A percentile compares a stretch with the other conserved stretches of the same genome.
Evolutionary conservation across 192 early-diverging fungal species (phyloP).

Genomic region (Backusella mclennaniae): DNA sequence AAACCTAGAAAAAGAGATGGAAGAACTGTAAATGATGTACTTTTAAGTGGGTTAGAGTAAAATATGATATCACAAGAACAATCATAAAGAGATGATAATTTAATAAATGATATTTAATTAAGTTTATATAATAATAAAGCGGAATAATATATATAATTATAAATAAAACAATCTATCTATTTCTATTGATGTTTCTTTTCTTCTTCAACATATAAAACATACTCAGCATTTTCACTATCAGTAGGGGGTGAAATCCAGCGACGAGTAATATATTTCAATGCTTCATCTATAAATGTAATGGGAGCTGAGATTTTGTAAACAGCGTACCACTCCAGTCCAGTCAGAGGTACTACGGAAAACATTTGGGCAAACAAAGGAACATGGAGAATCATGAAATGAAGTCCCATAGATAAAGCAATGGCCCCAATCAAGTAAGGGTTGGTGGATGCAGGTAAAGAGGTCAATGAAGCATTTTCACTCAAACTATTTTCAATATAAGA

Average conservation of each 20-base stretch:
- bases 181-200: background rate
- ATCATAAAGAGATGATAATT: background rate
- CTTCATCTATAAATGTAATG: conserved; percentile 90
- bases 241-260: conserved; percentile 37
- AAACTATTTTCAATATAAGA: conserved; percentile 43
- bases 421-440: conserved; percentile 87
- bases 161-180: background rate
- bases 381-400: conserved; percentile 97
- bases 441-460: conserved; percentile 84
- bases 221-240: background rate
- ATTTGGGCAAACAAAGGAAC: conserved; percentile 93
- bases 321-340: conserved; percentile 84
- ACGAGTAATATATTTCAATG: conserved; percentile 64
- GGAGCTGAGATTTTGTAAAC: conserved; percentile 88
- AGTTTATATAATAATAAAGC: background rate
- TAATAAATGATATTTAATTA: background rate
- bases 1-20: background rate
- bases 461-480: conserved; percentile 92
- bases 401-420: conserved; percentile 83
- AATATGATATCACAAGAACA: no score
- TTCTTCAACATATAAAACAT: background rate
- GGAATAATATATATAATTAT: background rate
- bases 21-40: conserved; percentile 13
- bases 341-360: conserved; percentile 89
- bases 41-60: background rate